Evolutionary conservation across 1,284 basidiomycete species (phyloP), one percentile per base, ranked within the genome.

Genomic region (Ceratobasidium sp.): DNA sequence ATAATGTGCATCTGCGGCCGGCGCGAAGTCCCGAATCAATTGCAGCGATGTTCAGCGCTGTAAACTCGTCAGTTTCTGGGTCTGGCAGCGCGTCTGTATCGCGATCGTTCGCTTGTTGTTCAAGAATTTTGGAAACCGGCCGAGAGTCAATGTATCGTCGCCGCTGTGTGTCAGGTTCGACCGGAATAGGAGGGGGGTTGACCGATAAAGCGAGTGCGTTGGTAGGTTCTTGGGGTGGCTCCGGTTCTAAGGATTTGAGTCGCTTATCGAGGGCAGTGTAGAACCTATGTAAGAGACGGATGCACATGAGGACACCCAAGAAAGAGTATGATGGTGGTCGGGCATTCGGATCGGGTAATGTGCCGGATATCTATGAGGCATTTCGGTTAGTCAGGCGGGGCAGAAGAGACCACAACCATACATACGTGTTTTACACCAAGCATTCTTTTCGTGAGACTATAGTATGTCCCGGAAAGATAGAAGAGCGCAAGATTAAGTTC

Each of bases 401-500:
- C 30, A n/a, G n/a, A 21, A 28, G 25, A 2, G 40, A 12, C 11
- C 23, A 33, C n/a, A 48, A 0, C 21, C 21, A 56, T 46, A 81
- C 88, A 77, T 77, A 94, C 94, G 83, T 94, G 89, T 77, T 84
- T 84, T 40, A 92, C 82, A 0, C 91, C 87, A 4, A 93, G 82
- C 1, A 92, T n/a, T 69, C 94, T 84, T 78, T 89, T 90, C 21
- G 84, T 82, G 46, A 93, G 78, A 77, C 90, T 89, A 79, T 95
- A 91, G 79, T 94, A 95, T 21, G 85, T 84, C 12, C 94, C 94
- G 69, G 84, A 83, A 72, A 95, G 82, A 80, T 95, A 92, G 81
- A 96, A 96, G 40, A 88, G 76, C 0, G 92, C 90, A 18, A 96
- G 84, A 78, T 95, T 95, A 56, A 92, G 79, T 77, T 96, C 93